Evolutionary conservation across 1,139 yeast species (phyloP).

Genomic region (Candida dubliniensis): DNA sequence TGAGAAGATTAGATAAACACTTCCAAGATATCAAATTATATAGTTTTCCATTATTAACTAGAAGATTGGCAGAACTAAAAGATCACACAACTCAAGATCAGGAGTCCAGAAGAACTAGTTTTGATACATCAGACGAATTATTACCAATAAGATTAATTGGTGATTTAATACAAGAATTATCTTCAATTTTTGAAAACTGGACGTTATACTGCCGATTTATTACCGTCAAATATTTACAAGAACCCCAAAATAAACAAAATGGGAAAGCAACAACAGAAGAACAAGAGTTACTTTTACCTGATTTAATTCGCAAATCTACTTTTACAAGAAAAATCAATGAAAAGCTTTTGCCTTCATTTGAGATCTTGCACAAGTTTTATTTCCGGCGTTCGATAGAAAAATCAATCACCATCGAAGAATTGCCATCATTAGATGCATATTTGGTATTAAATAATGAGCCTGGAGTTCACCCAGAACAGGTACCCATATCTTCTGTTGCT

Average conservation of each 20-base stretch:
- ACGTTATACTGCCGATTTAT: slow-evolving; percentile 76
- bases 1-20: slow-evolving; percentile 56
- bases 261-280: slow-evolving; percentile 3
- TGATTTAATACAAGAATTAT: slow-evolving; percentile 63
- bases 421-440: slow-evolving; percentile 50
- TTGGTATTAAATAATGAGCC: slow-evolving; percentile 17
- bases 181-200: slow-evolving; percentile 85
- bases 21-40: slow-evolving; percentile 59
- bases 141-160: slow-evolving; percentile 49
- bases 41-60: slow-evolving; percentile 50
- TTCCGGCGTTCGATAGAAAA: slow-evolving; percentile 79
- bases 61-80: slow-evolving; percentile 20
- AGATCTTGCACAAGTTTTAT: slow-evolving; percentile 62
- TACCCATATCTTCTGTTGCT: slow-evolving; percentile 78
- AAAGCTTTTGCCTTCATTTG: slow-evolving; percentile 61
- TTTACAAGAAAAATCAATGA: slow-evolving; percentile 59
- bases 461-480: slow-evolving; percentile 44
- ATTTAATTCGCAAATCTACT: slow-evolving; percentile 57
- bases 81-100: slow-evolving; percentile 14
- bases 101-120: slow-evolving; percentile 5
- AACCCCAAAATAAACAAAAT: background rate
- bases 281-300: slow-evolving; percentile 41
- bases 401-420: slow-evolving; percentile 75
- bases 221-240: slow-evolving; percentile 56
- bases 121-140: slow-evolving; percentile 30